Percentiles rank a stretch among this genome's conserved stretches.
Conservation (phyloP, 2,329 filamentous ascomycete genomes). For the Colletotrichum camelliae region DNA sequence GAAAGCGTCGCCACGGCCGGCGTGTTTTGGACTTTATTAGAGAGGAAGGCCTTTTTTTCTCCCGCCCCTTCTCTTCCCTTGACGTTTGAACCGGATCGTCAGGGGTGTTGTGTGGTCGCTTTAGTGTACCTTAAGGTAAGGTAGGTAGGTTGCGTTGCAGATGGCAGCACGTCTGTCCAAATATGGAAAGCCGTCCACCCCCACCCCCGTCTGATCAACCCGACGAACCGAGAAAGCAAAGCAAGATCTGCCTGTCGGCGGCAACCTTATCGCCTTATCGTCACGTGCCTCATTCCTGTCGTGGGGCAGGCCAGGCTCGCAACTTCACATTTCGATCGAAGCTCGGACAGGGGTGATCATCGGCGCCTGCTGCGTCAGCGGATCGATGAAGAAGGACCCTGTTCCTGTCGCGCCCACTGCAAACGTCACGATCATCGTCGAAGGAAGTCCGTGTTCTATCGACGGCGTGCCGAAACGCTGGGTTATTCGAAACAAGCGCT, state of each 20-base stretch:
- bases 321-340: background rate
- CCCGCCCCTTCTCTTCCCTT: background rate
- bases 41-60: background rate
- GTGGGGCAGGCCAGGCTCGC: background rate
- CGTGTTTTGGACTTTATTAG: background rate
- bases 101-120: background rate
- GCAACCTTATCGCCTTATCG: background rate
- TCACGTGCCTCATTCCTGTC: background rate
- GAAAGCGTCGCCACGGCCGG: background rate
- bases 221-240: background rate
- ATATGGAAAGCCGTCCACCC: background rate
- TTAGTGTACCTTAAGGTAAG: background rate
- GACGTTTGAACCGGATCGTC: background rate
- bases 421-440: background rate
- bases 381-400: background rate
- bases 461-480: background rate
- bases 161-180: background rate
- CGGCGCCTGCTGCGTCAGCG: background rate
- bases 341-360: background rate
- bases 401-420: background rate
- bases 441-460: background rate
- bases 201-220: background rate
- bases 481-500: background rate
- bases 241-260: background rate
- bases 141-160: background rate